Conservation (phyloP, 306 rosid species). For the Vigna trinervia region DNA sequence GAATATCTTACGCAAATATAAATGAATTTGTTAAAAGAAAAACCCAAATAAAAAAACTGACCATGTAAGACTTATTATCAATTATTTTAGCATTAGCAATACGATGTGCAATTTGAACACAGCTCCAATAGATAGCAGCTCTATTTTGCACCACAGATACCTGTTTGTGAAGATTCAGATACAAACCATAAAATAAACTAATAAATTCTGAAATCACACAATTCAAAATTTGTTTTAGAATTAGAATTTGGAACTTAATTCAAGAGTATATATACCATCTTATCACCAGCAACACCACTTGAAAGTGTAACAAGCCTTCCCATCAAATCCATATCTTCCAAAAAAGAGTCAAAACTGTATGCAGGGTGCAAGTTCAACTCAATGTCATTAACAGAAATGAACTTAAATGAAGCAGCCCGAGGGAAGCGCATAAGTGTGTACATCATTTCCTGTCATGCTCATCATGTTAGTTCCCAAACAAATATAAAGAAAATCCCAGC, state of each 20-base stretch:
- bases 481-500: constrained; percentile 28
- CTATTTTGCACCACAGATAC: constrained; percentile 59
- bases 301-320: constrained; percentile 61
- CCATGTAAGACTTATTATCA: constrained; percentile 69
- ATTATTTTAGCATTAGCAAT: constrained; percentile 66
- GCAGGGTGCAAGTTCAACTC: constrained; percentile 50
- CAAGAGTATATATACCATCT: constrained; percentile 45
- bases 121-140: constrained; percentile 60
- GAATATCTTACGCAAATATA: constrained; percentile 37
- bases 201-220: not conserved
- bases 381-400: constrained; percentile 51
- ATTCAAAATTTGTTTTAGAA: not conserved
- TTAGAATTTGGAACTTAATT: not conserved
- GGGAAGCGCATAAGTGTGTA: constrained; percentile 77
- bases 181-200: constrained; percentile 28
- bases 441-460: constrained; percentile 59
- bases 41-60: constrained; percentile 41
- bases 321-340: constrained; percentile 56
- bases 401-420: constrained; percentile 53
- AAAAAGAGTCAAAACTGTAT: constrained; percentile 51
- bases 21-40: constrained; percentile 33
- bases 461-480: constrained; percentile 40
- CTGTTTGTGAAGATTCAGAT: constrained; percentile 52
- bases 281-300: constrained; percentile 47
- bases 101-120: constrained; percentile 68